Evolutionary conservation across 108 stramenopile species (phyloP).

Genomic region (Mayamaea pseudoterrestris): DNA sequence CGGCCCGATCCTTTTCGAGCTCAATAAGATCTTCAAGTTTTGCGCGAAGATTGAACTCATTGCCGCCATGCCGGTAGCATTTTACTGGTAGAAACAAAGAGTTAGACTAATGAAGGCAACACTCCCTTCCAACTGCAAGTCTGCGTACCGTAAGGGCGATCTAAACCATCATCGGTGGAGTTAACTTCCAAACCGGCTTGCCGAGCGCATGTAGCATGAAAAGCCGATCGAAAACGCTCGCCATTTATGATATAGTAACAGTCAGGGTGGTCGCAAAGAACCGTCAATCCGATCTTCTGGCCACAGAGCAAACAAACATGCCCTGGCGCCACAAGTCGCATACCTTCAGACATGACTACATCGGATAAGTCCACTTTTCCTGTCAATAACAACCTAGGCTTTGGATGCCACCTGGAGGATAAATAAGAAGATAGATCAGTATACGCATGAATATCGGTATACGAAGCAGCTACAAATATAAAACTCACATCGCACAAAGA

Average conservation of each 20-base stretch:
- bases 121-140: no score
- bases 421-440: background rate
- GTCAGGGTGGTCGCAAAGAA: conserved; percentile 26
- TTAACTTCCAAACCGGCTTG: conserved; percentile 70
- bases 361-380: conserved; percentile 36
- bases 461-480: background rate
- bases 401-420: background rate
- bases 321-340: conserved; percentile 25
- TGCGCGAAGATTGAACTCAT: conserved; percentile 56
- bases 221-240: conserved; percentile 9
- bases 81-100: conserved; percentile 13
- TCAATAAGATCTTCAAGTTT: conserved; percentile 72
- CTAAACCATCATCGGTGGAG: conserved; percentile 10
- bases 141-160: conserved; percentile 9
- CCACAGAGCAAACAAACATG: conserved; percentile 59
- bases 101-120: background rate
- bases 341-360: conserved; percentile 57
- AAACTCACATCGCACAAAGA: conserved; percentile 64
- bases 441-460: background rate
- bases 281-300: conserved; percentile 39
- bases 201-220: conserved; percentile 71
- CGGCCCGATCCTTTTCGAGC: conserved; percentile 25
- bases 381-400: background rate
- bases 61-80: conserved; percentile 55
- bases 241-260: conserved; percentile 24